phyloP scores from a whole-genome alignment of 257 asterid genomes.

The Solanum piurae region DNA sequence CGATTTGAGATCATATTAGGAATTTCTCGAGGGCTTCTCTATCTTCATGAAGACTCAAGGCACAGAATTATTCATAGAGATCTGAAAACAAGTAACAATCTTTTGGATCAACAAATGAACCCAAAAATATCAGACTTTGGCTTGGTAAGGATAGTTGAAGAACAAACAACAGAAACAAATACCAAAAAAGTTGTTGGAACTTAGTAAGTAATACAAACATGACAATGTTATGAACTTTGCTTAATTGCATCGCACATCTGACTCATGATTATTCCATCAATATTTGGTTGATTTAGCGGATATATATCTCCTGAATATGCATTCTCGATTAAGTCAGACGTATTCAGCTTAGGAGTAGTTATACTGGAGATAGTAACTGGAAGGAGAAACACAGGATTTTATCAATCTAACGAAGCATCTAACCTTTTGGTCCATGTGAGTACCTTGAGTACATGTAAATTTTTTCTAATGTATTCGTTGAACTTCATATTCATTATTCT shows the following conservation, averaged over 20 bases:
- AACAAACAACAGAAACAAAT: not conserved
- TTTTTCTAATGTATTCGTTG: too few species aligned
- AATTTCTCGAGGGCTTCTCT: slow-evolving; percentile 3
- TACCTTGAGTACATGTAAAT: not conserved
- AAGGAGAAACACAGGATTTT: slow-evolving; percentile 9
- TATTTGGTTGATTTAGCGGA: slow-evolving; percentile 3
- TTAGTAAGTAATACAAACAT: slow-evolving; percentile 6
- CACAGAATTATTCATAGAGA: slow-evolving; percentile 6
- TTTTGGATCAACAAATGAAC: slow-evolving; percentile 4
- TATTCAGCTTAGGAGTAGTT: slow-evolving; percentile 21
- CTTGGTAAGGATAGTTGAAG: slow-evolving; percentile 8
- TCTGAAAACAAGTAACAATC: slow-evolving; percentile 2
- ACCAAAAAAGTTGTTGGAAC: slow-evolving; percentile 3
- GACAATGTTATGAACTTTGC: not conserved
- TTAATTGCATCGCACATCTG: not conserved
- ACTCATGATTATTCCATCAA: not conserved
- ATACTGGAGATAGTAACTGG: slow-evolving; percentile 17
- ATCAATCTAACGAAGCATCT: slow-evolving; percentile 6
- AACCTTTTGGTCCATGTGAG: slow-evolving; percentile 25
- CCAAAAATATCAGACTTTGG: slow-evolving; percentile 8
- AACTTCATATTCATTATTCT: not conserved
- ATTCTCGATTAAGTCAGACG: slow-evolving; percentile 20
- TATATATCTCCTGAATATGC: slow-evolving; percentile 27
- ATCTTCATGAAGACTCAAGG: slow-evolving; percentile 7
- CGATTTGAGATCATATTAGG: slow-evolving; percentile 7